phyloP scores from a whole-genome alignment of 1,284 basidiomycete genomes.

The Malassezia globosa region DNA sequence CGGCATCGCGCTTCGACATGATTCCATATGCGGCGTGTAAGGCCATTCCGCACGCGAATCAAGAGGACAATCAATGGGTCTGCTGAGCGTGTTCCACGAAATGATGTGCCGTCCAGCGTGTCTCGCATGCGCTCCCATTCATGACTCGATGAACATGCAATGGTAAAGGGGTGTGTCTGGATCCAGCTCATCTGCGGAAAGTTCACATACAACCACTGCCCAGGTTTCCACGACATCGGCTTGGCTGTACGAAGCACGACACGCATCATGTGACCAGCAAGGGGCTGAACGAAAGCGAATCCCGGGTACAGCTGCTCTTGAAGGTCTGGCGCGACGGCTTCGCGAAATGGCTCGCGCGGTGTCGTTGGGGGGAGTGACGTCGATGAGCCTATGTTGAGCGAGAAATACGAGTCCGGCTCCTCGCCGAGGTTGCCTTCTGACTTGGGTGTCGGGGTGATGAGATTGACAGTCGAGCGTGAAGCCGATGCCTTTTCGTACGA shows the following conservation, averaged over 20 bases:
- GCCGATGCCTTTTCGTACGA: neutral
- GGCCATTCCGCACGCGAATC: slow-evolving; percentile 64
- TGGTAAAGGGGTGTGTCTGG: slow-evolving; percentile 71
- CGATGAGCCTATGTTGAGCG: slow-evolving; percentile 1
- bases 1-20: slow-evolving; percentile 25
- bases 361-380: neutral
- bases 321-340: slow-evolving; percentile 35
- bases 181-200: slow-evolving; percentile 61
- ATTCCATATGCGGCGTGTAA: slow-evolving; percentile 66
- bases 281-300: slow-evolving; percentile 63
- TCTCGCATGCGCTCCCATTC: slow-evolving; percentile 13
- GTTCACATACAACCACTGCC: slow-evolving; percentile 66
- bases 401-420: neutral
- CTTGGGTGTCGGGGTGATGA: neutral
- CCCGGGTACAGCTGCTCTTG: slow-evolving; percentile 50
- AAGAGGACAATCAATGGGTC: slow-evolving; percentile 60
- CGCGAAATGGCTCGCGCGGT: slow-evolving; percentile 16
- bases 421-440: neutral
- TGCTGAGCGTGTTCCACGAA: slow-evolving; percentile 46
- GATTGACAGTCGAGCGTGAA: neutral
- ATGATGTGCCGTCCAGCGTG: slow-evolving; percentile 5
- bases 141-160: slow-evolving; percentile 49
- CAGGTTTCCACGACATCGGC: slow-evolving; percentile 57
- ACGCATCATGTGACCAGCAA: slow-evolving; percentile 67
- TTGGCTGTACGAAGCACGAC: slow-evolving; percentile 58